These are phyloP conservation scores for Hygrocybe punicea DNA, from an alignment of 768 basidiomycete species.

Conservation along the genomic window DNA sequence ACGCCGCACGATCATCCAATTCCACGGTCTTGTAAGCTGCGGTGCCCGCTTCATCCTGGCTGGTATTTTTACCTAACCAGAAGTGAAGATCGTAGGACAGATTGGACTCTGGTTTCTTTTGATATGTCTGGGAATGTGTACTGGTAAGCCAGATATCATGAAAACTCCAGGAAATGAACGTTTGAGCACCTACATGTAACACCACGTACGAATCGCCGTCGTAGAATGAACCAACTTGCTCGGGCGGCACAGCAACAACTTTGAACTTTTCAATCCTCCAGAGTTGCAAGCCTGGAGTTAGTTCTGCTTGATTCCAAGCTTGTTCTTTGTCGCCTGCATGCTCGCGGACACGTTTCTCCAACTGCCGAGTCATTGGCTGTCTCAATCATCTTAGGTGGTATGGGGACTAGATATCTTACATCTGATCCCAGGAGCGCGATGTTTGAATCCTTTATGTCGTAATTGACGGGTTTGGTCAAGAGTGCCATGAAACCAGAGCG, in stretches of 20 bases:
- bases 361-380: conserved; percentile 31
- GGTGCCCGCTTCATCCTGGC: conserved; percentile 59
- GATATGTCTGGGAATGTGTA: conserved; percentile 49
- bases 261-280: conserved; percentile 60
- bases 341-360: conserved; percentile 56
- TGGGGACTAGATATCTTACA: conserved; percentile 32
- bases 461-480: conserved; percentile 47
- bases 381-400: not conserved
- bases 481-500: too few species aligned
- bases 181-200: conserved; percentile 44
- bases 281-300: conserved; percentile 44
- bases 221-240: conserved; percentile 54
- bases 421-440: conserved; percentile 62
- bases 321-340: conserved; percentile 48
- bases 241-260: conserved; percentile 47
- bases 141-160: not conserved
- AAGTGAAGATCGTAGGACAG: conserved; percentile 61
- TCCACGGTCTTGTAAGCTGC: conserved; percentile 68
- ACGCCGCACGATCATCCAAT: conserved; percentile 55
- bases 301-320: conserved; percentile 51
- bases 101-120: conserved; percentile 43
- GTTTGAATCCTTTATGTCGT: conserved; percentile 61
- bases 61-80: conserved; percentile 59
- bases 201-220: conserved; percentile 65
- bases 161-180: not conserved